Base-by-base conservation (phyloP, 2,329 filamentous ascomycete genomes). In the Fusarium stilboides region DNA sequence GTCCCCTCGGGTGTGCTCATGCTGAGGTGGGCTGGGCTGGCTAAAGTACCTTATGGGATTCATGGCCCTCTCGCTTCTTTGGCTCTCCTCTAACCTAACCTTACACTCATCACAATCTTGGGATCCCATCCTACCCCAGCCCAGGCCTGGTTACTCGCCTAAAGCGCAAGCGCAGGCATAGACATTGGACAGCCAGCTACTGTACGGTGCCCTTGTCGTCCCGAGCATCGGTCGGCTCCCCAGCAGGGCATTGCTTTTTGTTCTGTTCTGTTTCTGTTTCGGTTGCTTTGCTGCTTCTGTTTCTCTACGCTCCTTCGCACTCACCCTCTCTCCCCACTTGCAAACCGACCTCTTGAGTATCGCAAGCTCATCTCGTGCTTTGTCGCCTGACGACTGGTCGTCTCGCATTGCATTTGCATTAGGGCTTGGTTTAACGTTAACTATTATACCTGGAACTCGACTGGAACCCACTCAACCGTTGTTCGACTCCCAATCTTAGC, bases 311-410 rank as follows among this genome's bases (percentile, higher is more conserved):
- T 75, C 73, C 73, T 75, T 74, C 69, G 60, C 64, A 68, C 60
- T 59, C 40, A 54, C 44, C 42, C 50, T 60, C 68, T 66, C 52
- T 63, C 57, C 54, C 63, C 64, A 69, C 59, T 70, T 70, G 64
- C 56, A 57, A 31, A 57, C 52, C 49, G 54, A 37, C 47, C 28
- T 44, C 36, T 40, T n/a, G 59, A 49, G 40, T 62, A 42, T 50
- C 57, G 57, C 65, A 65, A 69, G 55, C 45, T 62, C 57, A 62
- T 66, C 45, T 47, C 44, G 40, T 70, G 62, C 71, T 71, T 55
- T 70, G 57, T 71, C 66, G 70, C 73, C 70, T 62, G 73, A 73
- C 73, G 73, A 74, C 73, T 74, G 73, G 73, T 75, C 73, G 73
- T 75, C 73, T 75, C 61, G 73, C 71, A 70, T 59, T 42, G 20